phyloP scores from a whole-genome alignment of 2,329 filamentous ascomycete species.

The Tolypocladium tundrense region DNA sequence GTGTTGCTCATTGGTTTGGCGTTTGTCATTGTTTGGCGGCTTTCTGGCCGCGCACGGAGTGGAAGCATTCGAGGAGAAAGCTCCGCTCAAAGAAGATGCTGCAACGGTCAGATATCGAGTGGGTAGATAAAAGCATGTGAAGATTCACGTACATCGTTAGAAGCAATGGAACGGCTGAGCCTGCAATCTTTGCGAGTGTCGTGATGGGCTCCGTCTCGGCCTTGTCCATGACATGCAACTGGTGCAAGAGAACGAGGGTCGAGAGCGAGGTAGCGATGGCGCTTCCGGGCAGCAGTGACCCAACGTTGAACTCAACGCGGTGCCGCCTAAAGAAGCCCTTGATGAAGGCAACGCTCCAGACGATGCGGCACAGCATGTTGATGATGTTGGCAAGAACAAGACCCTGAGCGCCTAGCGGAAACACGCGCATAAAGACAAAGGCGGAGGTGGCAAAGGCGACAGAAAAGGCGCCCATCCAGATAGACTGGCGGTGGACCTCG shows the following conservation, averaged over 20 bases:
- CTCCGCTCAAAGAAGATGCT: slow-evolving; percentile 44
- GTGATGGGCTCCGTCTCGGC: slow-evolving; percentile 16
- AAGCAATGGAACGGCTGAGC: slow-evolving; percentile 40
- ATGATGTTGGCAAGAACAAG: slow-evolving; percentile 79
- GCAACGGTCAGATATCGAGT: slow-evolving; percentile 4
- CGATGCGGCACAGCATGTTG: slow-evolving; percentile 79
- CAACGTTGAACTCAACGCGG: slow-evolving; percentile 20
- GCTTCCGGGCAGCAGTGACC: slow-evolving; percentile 16
- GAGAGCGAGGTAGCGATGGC: slow-evolving; percentile 16
- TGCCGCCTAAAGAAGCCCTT: slow-evolving; percentile 45
- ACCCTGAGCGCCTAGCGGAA: slow-evolving; percentile 64
- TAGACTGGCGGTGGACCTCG: slow-evolving; percentile 66
- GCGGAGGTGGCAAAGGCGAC: slow-evolving; percentile 63
- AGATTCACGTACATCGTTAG: slow-evolving; percentile 46
- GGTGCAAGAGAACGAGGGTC: slow-evolving; percentile 15
- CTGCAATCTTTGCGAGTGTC: slow-evolving; percentile 36
- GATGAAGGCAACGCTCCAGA: slow-evolving; percentile 73
- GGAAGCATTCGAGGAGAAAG: slow-evolving; percentile 42
- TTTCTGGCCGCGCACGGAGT: slow-evolving; percentile 26
- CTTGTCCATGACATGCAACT: slow-evolving; percentile 13
- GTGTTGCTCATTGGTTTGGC: slow-evolving; percentile 1
- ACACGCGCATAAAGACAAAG: slow-evolving; percentile 61
- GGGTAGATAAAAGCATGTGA: slow-evolving; percentile 14
- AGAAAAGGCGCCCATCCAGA: slow-evolving; percentile 80
- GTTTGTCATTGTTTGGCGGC: slow-evolving; percentile 17